phyloP scores from a whole-genome alignment of 306 rosid species.

The Casuarina cunninghamiana region DNA sequence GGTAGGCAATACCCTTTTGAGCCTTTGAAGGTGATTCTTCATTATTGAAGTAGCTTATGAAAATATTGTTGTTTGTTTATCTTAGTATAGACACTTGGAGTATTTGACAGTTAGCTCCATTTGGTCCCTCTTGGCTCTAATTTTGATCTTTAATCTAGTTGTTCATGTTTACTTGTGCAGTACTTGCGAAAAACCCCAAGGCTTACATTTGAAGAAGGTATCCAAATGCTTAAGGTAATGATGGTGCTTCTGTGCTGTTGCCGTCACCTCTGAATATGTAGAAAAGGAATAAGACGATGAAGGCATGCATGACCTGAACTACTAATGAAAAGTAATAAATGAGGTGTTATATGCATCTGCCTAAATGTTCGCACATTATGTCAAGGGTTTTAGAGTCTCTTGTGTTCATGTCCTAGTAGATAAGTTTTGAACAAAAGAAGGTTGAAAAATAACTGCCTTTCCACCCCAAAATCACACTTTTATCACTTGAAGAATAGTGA shows the following conservation, averaged over 20 bases:
- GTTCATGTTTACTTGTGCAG: conserved; percentile 45
- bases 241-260: not conserved
- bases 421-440: not conserved
- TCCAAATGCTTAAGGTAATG: conserved; percentile 88
- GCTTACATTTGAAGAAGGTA: conserved; percentile 85
- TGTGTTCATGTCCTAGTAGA: not conserved
- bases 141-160: conserved; percentile 32
- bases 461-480: not conserved
- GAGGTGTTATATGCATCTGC: not conserved
- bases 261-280: not conserved
- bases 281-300: not conserved
- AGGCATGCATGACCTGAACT: not conserved
- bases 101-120: not conserved
- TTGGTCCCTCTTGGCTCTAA: not conserved
- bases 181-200: conserved; percentile 73
- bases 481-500: not conserved
- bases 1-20: conserved; percentile 79
- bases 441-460: not conserved
- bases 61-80: not conserved
- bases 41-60: not conserved
- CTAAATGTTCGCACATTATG: not conserved
- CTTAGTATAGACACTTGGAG: not conserved
- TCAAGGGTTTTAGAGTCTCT: not conserved
- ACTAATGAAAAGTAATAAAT: not conserved
- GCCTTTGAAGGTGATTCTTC: conserved; percentile 71